Percentiles rank a stretch among this genome's conserved stretches.
Evolutionary conservation across 176 grass and related monocot species (phyloP).

Genomic region (Carex kokanica): DNA sequence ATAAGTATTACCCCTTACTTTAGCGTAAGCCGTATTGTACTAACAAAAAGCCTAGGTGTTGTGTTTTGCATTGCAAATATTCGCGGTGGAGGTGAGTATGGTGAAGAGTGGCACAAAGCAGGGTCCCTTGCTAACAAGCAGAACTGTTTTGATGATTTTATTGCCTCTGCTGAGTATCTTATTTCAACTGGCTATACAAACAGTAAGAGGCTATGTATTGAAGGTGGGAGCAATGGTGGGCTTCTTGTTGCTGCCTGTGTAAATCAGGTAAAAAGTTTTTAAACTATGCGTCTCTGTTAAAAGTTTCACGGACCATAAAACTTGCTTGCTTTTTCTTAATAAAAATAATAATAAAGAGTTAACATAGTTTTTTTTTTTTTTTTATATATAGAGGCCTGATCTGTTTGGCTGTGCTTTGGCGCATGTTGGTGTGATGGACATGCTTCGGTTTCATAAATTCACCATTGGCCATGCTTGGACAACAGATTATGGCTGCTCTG

Average conservation of each 20-base stretch:
- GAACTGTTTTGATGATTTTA: slow-evolving; percentile 96
- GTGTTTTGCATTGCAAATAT: slow-evolving; percentile 82
- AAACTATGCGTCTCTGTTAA: slow-evolving; percentile 7
- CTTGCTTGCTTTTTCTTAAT: not conserved
- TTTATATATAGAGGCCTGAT: slow-evolving; percentile 86
- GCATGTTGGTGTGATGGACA: slow-evolving; percentile 98
- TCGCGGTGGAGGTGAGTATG: slow-evolving; percentile 94
- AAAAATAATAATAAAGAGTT: slow-evolving; percentile 14
- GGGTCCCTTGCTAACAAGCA: slow-evolving; percentile 82
- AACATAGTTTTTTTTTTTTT: slow-evolving; percentile 9
- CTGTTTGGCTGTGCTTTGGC: slow-evolving; percentile 93
- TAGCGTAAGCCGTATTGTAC: slow-evolving; percentile 59
- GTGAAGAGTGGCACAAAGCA: slow-evolving; percentile 98
- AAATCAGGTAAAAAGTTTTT: slow-evolving; percentile 56
- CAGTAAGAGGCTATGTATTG: slow-evolving; percentile 65
- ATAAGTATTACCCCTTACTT: slow-evolving; percentile 79
- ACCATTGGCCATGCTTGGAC: slow-evolving; percentile 99
- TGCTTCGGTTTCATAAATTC: slow-evolving; percentile 98
- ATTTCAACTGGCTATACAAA: slow-evolving; percentile 69
- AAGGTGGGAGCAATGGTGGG: slow-evolving; percentile 93
- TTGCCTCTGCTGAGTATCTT: slow-evolving; percentile 70
- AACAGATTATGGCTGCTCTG: slow-evolving; percentile 88
- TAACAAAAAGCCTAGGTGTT: slow-evolving; percentile 65
- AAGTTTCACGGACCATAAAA: not conserved
- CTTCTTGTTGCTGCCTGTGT: slow-evolving; percentile 92